Conservation (phyloP, 1,284 basidiomycete genomes). For the Boletus mariae region DNA sequence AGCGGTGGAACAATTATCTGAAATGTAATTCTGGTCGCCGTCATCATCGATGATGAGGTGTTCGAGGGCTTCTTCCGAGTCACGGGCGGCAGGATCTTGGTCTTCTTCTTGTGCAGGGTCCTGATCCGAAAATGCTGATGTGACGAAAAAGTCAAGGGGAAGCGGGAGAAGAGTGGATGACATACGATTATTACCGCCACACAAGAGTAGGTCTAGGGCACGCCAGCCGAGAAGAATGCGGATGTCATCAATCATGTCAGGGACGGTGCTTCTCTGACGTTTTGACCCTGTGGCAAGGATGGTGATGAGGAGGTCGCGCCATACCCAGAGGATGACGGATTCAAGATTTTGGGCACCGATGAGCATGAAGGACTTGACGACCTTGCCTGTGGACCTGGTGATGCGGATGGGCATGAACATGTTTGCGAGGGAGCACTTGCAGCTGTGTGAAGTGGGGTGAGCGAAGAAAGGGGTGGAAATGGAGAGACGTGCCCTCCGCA, state of each 20-base stretch:
- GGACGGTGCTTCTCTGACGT: conserved; percentile 38
- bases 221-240: conserved; percentile 46
- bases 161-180: background rate
- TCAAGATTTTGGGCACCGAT: conserved; percentile 48
- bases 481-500: conserved; percentile 43
- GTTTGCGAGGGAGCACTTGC: conserved; percentile 36
- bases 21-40: conserved; percentile 27
- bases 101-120: conserved; percentile 27
- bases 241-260: conserved; percentile 55
- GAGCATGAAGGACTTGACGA: conserved; percentile 50
- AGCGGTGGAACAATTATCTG: conserved; percentile 28
- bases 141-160: conserved; percentile 8
- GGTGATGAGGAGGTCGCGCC: conserved; percentile 61
- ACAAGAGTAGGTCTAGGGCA: conserved; percentile 48
- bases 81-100: conserved; percentile 10
- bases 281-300: conserved; percentile 42
- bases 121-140: conserved; percentile 17
- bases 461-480: background rate
- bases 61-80: conserved; percentile 24
- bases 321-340: conserved; percentile 56
- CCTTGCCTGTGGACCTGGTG: conserved; percentile 38
- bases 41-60: conserved; percentile 24
- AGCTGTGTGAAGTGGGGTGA: conserved; percentile 12
- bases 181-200: conserved; percentile 46
- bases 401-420: conserved; percentile 47